Evolutionary conservation across 2,329 filamentous ascomycete genomes (phyloP), one percentile per base, ranked within the genome.

Genomic region (Didymella pinodella): DNA sequence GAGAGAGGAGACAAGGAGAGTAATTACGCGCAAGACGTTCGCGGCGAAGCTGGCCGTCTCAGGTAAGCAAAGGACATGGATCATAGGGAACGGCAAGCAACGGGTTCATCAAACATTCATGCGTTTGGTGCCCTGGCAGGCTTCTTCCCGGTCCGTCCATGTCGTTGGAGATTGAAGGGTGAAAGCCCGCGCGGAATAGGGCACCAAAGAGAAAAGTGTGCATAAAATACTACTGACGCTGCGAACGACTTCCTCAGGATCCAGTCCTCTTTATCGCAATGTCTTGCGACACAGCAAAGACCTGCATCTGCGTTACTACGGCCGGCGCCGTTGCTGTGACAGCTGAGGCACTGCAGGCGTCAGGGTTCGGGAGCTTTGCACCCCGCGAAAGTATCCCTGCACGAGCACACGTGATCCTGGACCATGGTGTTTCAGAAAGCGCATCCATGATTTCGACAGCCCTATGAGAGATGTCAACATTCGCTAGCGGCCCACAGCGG

Each of bases 71-170:
- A 43, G 55, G 51, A 65, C 69, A 70, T 66, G 73, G 70, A 63
- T 70, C 60, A 68, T 57, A 63, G 70, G 68, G 70, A 71, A 67
- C 63, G 47, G 60, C 61, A 54, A 61, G 62, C 58, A 54, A 52
- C 61, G 61, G 65, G 63, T 62, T 66, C 66, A 72, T 74, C 70
- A 74, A 76, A 76, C 74, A 66, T 69, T 72, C 59, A 65, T 66
- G 68, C 68, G 75, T 77, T 77, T 78, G 70, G 64, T 65, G 62
- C 65, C 55, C 62, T 47, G 61, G 62, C 67, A 66, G 63, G 67
- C 65, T 54, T 62, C 63, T 59, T 65, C 62, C 68, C 64, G 63
- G 54, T 68, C 65, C 65, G 71, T 69, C 67, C 66, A 65, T 69
- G 67, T 62, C 67, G 61, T 50, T 68, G 54, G 63, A 71, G 65